Evolutionary conservation across 345 rosid genomes (phyloP).

Genomic region (Pistacia atlantica): DNA sequence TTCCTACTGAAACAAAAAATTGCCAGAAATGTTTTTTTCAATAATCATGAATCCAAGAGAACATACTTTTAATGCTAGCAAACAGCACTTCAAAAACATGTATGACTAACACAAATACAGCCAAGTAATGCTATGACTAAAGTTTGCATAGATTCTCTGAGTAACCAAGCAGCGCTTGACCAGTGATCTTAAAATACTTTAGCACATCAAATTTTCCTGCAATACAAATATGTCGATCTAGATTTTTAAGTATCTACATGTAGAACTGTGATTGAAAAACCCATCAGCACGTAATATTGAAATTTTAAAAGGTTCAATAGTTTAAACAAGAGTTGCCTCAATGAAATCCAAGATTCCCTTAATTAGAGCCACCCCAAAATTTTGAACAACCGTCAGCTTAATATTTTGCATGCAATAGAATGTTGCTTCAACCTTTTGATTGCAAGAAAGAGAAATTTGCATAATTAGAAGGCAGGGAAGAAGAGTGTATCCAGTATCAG

Average conservation of each 20-base stretch:
- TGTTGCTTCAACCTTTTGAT: neutral
- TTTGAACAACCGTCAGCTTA: neutral
- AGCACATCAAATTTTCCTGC: neutral
- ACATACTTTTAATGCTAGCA: neutral
- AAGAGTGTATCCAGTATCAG: neutral
- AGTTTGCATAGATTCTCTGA: neutral
- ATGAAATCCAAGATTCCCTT: neutral
- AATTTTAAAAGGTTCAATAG: neutral
- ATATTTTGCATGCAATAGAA: neutral
- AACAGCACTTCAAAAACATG: neutral
- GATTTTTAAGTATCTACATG: neutral
- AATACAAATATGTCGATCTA: neutral
- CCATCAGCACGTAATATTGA: neutral
- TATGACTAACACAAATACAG: too few relatives aligned
- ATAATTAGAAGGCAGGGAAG: neutral
- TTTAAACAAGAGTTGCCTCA: neutral
- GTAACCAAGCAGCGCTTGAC: neutral
- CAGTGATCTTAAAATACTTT: neutral
- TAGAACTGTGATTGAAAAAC: neutral
- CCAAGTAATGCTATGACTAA: neutral
- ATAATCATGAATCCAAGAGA: neutral
- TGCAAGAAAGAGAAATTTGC: neutral
- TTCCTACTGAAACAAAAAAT: neutral
- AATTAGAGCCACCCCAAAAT: neutral
- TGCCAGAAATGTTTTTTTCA: neutral